Percentiles rank a stretch among this genome's conserved stretches.
These are phyloP conservation scores for Penicillium samsonianum DNA, from an alignment of 495 filamentous ascomycete genomes.

Conservation along the genomic window DNA sequence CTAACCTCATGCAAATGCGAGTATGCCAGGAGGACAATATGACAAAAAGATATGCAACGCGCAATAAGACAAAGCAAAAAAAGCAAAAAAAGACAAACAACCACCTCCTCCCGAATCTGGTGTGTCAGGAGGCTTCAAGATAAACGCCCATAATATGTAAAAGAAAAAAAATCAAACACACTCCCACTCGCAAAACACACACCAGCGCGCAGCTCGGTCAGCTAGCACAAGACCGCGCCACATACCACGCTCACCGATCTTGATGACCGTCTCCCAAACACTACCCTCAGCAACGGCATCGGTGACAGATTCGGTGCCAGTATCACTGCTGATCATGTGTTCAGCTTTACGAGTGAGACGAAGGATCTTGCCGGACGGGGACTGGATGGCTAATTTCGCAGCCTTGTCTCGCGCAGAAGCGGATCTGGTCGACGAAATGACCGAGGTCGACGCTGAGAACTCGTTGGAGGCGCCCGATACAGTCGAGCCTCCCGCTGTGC, in stretches of 20 bases:
- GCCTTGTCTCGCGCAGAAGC: slow-evolving; percentile 68
- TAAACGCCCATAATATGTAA: slow-evolving; percentile 7
- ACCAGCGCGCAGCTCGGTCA: slow-evolving; percentile 94
- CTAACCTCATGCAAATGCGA: slow-evolving; percentile 34
- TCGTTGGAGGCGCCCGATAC: slow-evolving; percentile 45
- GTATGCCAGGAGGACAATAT: slow-evolving; percentile 19
- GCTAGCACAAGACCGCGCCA: slow-evolving; percentile 95
- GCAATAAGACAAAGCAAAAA: slow-evolving; percentile 12
- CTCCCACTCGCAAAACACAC: slow-evolving; percentile 97
- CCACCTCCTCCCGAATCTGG: slow-evolving; percentile 1
- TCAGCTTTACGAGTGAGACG: slow-evolving; percentile 88
- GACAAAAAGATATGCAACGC: slow-evolving; percentile 15
- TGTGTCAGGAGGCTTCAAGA: slow-evolving; percentile 5
- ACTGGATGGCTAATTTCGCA: slow-evolving; percentile 93
- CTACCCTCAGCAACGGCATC: slow-evolving; percentile 72
- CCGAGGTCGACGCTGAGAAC: slow-evolving; percentile 50
- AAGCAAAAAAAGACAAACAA: slow-evolving; percentile 18
- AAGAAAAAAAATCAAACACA: slow-evolving; percentile 47
- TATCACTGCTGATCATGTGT: slow-evolving; percentile 52
- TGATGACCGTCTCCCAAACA: slow-evolving; percentile 97
- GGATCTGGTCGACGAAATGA: slow-evolving; percentile 57
- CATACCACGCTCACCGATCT: slow-evolving; percentile 85
- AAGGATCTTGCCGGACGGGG: slow-evolving; percentile 92
- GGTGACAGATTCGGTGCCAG: slow-evolving; percentile 41
- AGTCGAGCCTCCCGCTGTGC: slow-evolving; percentile 42